Percentiles rank a stretch among this genome's conserved stretches.
These are phyloP conservation scores for Panicum miliaceum DNA, from an alignment of 176 grass and related monocot genomes.

Conservation along the genomic window DNA sequence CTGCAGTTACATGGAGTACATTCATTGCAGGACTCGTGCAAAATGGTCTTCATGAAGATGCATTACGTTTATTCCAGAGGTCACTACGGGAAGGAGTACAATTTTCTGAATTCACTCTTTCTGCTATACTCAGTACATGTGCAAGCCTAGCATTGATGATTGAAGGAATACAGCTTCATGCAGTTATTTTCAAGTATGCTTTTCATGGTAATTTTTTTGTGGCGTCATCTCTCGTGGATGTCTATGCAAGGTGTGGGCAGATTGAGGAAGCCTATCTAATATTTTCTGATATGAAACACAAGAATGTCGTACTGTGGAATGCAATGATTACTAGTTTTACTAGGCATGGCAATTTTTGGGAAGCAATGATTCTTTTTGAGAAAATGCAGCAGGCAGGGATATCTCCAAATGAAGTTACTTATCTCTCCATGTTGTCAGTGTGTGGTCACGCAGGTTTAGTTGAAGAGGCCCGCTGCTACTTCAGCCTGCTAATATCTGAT, in stretches of 20 bases:
- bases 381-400: constrained; percentile 63
- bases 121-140: constrained; percentile 61
- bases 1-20: constrained; percentile 72
- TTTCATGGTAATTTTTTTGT: constrained; percentile 61
- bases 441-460: constrained; percentile 65
- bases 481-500: constrained; percentile 54
- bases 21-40: constrained; percentile 65
- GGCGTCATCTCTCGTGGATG: constrained; percentile 60
- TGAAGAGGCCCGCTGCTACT: constrained; percentile 60
- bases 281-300: constrained; percentile 51
- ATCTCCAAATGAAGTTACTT: constrained; percentile 68
- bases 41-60: constrained; percentile 67
- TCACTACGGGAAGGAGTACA: constrained; percentile 48
- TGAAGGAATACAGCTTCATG: constrained; percentile 65
- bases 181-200: constrained; percentile 53
- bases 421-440: constrained; percentile 54
- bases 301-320: constrained; percentile 72
- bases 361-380: constrained; percentile 81
- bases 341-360: constrained; percentile 55
- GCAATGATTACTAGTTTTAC: constrained; percentile 66
- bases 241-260: constrained; percentile 66
- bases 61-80: constrained; percentile 46
- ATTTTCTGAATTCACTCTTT: constrained; percentile 68
- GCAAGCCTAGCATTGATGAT: constrained; percentile 54
- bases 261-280: constrained; percentile 59